Conservation (phyloP, 2,329 filamentous ascomycete species). For the Ceratocystis harringtonii region DNA sequence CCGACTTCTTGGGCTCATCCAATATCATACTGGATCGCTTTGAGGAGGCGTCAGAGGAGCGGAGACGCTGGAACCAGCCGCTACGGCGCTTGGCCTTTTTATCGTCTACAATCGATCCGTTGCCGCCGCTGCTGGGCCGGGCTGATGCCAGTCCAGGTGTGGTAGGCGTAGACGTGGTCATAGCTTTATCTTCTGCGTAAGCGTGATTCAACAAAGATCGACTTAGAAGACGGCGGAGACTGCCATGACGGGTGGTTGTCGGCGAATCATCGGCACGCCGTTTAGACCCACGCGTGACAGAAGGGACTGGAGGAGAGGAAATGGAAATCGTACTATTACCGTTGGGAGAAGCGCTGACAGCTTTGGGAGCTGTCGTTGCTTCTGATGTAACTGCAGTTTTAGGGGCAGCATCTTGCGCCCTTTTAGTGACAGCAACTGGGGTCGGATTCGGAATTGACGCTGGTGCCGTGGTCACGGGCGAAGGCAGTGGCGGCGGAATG, state of each 20-base stretch:
- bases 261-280: conserved; percentile 34
- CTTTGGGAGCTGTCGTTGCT: neutral
- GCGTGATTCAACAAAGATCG: conserved; percentile 39
- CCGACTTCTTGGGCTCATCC: conserved; percentile 26
- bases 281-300: conserved; percentile 29
- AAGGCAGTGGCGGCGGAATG: conserved; percentile 44
- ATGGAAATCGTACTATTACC: conserved; percentile 29
- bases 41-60: conserved; percentile 24
- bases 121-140: conserved; percentile 38
- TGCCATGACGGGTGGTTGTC: conserved; percentile 37
- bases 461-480: conserved; percentile 27
- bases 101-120: conserved; percentile 35
- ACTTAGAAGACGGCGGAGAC: conserved; percentile 43
- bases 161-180: conserved; percentile 20
- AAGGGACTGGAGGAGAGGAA: conserved; percentile 19
- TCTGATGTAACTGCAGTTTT: conserved; percentile 17
- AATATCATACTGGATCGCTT: conserved; percentile 32
- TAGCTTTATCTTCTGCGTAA: conserved; percentile 34
- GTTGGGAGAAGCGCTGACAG: conserved; percentile 17
- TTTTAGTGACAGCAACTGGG: neutral
- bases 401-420: neutral
- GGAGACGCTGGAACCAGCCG: conserved; percentile 44
- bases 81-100: conserved; percentile 41
- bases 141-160: conserved; percentile 9
- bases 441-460: neutral